Percentiles rank a stretch among this genome's conserved stretches.
Evolutionary conservation across 2,329 filamentous ascomycete species (phyloP).

Genomic region (Scedosporium dehoogii): DNA sequence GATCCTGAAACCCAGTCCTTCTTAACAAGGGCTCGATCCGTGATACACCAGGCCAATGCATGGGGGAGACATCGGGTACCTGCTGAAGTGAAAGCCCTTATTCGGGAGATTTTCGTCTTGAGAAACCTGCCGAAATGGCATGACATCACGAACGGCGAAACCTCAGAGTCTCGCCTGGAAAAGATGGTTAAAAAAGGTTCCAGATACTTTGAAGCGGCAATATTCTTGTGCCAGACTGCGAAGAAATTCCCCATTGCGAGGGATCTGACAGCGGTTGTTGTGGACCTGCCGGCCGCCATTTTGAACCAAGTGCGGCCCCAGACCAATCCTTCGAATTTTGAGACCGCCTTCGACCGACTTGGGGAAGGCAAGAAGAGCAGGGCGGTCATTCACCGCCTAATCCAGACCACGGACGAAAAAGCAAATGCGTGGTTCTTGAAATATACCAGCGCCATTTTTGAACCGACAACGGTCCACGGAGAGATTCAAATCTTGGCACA

Average conservation of each 20-base stretch:
- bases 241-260: conserved; percentile 19
- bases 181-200: conserved; percentile 26
- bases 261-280: conserved; percentile 16
- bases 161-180: conserved; percentile 10
- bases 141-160: background rate
- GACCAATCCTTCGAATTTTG: background rate
- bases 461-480: conserved; percentile 32
- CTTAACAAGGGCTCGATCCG: background rate
- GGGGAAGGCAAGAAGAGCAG: background rate
- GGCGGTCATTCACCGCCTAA: background rate
- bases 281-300: conserved; percentile 15
- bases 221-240: conserved; percentile 18
- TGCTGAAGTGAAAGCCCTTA: background rate
- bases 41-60: background rate
- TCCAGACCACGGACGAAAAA: background rate
- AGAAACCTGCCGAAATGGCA: background rate
- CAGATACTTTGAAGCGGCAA: conserved; percentile 20
- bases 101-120: background rate
- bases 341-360: background rate
- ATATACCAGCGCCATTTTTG: conserved; percentile 10
- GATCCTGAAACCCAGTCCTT: background rate
- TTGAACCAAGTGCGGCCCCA: background rate
- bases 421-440: background rate
- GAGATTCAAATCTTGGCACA: conserved; percentile 38
- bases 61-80: background rate